These are phyloP conservation scores for Trichoderma asperellum DNA, from an alignment of 2,329 filamentous ascomycete species.

Conservation along the genomic window DNA sequence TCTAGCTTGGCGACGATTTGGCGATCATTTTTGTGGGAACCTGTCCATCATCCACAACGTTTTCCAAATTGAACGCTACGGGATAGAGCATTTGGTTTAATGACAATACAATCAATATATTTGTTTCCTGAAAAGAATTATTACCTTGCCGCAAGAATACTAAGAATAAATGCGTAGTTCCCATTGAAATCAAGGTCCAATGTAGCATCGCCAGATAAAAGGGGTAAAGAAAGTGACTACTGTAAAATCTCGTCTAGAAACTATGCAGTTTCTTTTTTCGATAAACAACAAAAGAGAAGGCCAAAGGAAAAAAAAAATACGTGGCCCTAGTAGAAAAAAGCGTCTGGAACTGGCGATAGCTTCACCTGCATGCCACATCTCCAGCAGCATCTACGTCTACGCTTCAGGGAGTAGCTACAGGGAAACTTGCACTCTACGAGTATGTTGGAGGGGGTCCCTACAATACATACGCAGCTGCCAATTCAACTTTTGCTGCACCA, in stretches of 20 bases:
- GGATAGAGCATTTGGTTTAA: not conserved
- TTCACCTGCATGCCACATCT: not conserved
- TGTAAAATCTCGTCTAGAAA: not conserved
- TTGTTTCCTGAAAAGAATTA: not conserved
- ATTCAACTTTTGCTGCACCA: not conserved
- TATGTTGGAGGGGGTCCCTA: not conserved
- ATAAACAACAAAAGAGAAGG: not conserved
- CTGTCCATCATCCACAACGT: no score
- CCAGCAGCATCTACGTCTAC: not conserved
- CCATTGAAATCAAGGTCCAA: not conserved
- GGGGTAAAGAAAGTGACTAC: not conserved
- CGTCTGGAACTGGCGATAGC: slow-evolving; percentile 6
- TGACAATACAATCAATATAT: not conserved
- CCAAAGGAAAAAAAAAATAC: no score
- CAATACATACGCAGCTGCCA: not conserved
- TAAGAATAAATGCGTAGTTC: not conserved
- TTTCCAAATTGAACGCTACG: not conserved
- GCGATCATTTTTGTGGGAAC: not conserved
- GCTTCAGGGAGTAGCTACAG: not conserved
- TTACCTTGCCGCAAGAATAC: not conserved
- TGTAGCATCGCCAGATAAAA: not conserved
- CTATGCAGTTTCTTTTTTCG: no score
- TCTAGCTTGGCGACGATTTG: not conserved
- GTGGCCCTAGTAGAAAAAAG: no score
- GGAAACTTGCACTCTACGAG: not conserved